Evolutionary conservation across 352 stramenopile species (phyloP).

Genomic region (Globisporangium viniferum): DNA sequence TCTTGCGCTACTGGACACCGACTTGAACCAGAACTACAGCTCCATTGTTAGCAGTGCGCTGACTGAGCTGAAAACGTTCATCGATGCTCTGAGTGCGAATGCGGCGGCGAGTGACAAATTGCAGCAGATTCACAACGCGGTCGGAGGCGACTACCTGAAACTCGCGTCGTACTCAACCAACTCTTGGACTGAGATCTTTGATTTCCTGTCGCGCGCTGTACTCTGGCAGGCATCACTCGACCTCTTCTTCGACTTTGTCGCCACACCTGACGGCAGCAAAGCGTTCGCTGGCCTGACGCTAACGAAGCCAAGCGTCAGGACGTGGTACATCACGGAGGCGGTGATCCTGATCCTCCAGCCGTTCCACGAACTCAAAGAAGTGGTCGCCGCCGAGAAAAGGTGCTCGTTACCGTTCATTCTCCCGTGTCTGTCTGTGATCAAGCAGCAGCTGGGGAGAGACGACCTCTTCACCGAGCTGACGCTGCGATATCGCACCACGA

Average conservation of each 20-base stretch:
- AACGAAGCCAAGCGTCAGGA: conserved; percentile 12
- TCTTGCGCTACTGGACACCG: background rate
- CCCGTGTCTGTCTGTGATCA: conserved; percentile 32
- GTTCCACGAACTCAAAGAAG: conserved; percentile 39
- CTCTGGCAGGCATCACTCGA: conserved; percentile 23
- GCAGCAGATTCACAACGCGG: conserved; percentile 14
- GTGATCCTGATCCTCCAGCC: conserved; percentile 36
- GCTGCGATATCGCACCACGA: conserved; percentile 6
- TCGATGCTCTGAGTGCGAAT: background rate
- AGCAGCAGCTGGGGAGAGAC: conserved; percentile 25
- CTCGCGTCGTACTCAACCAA: background rate
- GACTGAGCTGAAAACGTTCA: conserved; percentile 5
- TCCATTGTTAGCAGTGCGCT: background rate
- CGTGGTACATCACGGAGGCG: conserved; percentile 40
- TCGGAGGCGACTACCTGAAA: background rate
- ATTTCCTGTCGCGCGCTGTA: conserved; percentile 21
- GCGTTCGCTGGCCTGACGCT: background rate
- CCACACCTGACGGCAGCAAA: conserved; percentile 8
- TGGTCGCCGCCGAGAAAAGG: conserved; percentile 31
- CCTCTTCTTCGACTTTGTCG: conserved; percentile 15
- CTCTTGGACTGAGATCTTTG: conserved; percentile 24
- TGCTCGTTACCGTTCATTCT: conserved; percentile 37
- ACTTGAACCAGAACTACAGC: background rate
- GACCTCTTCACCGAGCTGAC: conserved; percentile 29
- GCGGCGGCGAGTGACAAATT: background rate